phyloP scores from a whole-genome alignment of 805 yeast species.

The Yarrowia sp. region DNA sequence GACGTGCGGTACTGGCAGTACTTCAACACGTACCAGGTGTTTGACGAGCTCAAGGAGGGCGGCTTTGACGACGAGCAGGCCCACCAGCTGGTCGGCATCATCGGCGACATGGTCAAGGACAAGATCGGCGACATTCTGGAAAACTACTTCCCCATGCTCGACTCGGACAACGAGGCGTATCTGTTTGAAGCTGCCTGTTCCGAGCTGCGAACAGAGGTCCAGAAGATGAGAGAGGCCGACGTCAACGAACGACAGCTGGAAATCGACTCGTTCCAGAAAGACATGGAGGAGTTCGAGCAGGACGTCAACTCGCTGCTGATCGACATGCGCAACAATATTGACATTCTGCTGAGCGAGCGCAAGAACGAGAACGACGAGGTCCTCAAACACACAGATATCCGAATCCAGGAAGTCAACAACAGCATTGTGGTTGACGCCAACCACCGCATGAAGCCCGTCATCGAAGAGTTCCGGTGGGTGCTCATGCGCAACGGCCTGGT shows the following conservation, averaged over 20 bases:
- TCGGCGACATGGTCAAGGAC: conserved; percentile 41
- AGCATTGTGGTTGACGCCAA: conserved; percentile 78
- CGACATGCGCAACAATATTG: conserved; percentile 68
- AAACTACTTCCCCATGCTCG: conserved; percentile 49
- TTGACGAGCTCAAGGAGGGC: conserved; percentile 49
- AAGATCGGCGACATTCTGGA: conserved; percentile 40
- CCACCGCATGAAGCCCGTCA: conserved; percentile 78
- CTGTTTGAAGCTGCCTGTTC: conserved; percentile 89
- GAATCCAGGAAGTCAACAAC: conserved; percentile 78
- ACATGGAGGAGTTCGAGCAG: conserved; percentile 69
- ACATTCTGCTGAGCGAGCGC: conserved; percentile 81
- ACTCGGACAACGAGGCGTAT: conserved; percentile 82
- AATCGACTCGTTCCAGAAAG: conserved; percentile 67
- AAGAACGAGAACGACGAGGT: conserved; percentile 77
- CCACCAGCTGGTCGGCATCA: conserved; percentile 51
- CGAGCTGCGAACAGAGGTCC: conserved; percentile 76
- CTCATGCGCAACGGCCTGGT: conserved; percentile 83
- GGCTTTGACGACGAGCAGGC: conserved; percentile 66
- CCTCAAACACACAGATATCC: conserved; percentile 63
- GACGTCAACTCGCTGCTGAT: conserved; percentile 64
- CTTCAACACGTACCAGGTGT: conserved; percentile 65
- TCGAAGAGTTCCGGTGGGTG: conserved; percentile 90
- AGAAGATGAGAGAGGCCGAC: conserved; percentile 66
- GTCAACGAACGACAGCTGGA: conserved; percentile 64
- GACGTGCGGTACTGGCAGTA: conserved; percentile 33